phyloP scores from a whole-genome alignment of 1,284 basidiomycete genomes.

The Fomes fomentarius region DNA sequence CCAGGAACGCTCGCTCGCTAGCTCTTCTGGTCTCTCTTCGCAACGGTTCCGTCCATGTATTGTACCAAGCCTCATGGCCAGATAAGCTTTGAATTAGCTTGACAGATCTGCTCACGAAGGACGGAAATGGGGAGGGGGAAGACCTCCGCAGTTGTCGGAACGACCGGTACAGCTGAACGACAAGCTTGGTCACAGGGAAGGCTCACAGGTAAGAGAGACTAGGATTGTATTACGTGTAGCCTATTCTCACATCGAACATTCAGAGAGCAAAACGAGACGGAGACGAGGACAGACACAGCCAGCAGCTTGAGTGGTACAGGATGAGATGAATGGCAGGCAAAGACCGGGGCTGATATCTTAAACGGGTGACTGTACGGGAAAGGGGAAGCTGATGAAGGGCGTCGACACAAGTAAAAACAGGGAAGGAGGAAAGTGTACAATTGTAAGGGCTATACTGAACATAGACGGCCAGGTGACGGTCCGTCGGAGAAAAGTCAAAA shows the following conservation, averaged over 20 bases:
- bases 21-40: too few species aligned
- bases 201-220: neutral
- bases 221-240: slow-evolving; percentile 26
- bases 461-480: slow-evolving; percentile 4
- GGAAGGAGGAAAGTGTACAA: slow-evolving; percentile 2
- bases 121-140: neutral
- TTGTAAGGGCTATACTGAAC: slow-evolving; percentile 11
- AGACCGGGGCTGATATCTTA: slow-evolving; percentile 9
- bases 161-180: too few species aligned
- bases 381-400: neutral
- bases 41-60: too few species aligned
- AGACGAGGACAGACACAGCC: slow-evolving; percentile 1
- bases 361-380: slow-evolving; percentile 4
- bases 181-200: neutral
- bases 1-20: too few species aligned
- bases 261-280: slow-evolving; percentile 3
- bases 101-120: neutral
- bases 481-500: neutral
- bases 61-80: neutral
- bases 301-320: slow-evolving; percentile 11
- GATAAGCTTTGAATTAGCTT: neutral
- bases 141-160: neutral
- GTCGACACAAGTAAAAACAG: slow-evolving; percentile 1
- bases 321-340: neutral
- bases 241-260: slow-evolving; percentile 31